Base-by-base conservation (phyloP, 176 grass and related monocot genomes). In the Musa beccarii region DNA sequence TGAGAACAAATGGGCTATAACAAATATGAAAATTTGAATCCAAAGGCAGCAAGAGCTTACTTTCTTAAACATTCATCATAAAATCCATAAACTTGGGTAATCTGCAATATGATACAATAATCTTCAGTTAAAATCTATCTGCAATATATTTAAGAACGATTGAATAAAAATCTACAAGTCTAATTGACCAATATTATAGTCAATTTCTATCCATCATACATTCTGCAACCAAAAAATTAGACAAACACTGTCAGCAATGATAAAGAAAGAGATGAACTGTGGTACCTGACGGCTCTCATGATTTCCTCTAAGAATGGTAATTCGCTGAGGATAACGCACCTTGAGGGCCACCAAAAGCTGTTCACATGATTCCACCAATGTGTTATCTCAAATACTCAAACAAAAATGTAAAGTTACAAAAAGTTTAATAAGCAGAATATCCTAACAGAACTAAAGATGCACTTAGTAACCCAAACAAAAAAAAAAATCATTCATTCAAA, bases 1-100 rank as follows among this genome's bases (percentile, higher is more conserved):
- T 55, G 65, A 61, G 23, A 19, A 76, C 26, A 17, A 57, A 15
- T 71, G 67, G 20, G 52, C 75, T 26, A 76, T 62, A 83, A 62
- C 19, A 22, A 73, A 52, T 22, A 68, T 19, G 3, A 81, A 63
- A 79, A 13, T 49, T 50, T 72, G 52, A 70, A 54, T 73, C 12
- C 17, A 74, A 61, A 71, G 65, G 57, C 4, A 64, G 14, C 79
- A 70, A 64, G 7, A 73, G 82, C 79, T 85, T 43, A 91, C 89
- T 91, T 91, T 72, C 89, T 76, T 62, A 91, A 80, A 66, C 89
- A 91, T 54, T 91, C 85, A 1, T 87, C 89, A 78, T 91, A 91
- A 77, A 91, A 91, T 51, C 89, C 89, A 87, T 87, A 91, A 67
- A 87, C 89, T 79, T 91, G 89, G 71, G 89, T 91, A 84, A 91